phyloP scores from a whole-genome alignment of 208 protist species.

The Crithidia expoeki region DNA sequence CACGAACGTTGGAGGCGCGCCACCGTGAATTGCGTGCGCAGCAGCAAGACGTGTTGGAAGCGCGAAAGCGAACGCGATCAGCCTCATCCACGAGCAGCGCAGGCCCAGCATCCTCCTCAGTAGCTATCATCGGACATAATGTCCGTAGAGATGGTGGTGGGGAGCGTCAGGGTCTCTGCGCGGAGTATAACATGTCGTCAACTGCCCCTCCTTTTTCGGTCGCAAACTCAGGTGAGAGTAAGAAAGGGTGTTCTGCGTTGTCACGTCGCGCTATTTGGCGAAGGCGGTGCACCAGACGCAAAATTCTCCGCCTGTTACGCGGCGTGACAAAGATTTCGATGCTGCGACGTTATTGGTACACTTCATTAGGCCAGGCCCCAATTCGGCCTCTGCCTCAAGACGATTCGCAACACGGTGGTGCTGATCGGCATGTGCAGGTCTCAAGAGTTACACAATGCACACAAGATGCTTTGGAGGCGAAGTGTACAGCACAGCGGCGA shows the following conservation, averaged over 20 bases:
- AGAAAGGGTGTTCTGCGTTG: not conserved
- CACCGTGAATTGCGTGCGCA: constrained; percentile 21
- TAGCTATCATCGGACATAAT: not conserved
- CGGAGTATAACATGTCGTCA: not conserved
- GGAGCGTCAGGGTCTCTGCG: not conserved
- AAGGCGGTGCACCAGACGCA: constrained; percentile 22
- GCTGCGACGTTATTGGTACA: constrained; percentile 37
- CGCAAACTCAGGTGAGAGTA: too few relatives aligned
- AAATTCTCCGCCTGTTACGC: constrained; percentile 22
- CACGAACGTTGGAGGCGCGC: constrained; percentile 11
- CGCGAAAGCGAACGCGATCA: constrained; percentile 8
- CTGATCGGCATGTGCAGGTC: too few relatives aligned
- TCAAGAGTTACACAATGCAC: not conserved
- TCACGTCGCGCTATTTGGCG: constrained; percentile 21
- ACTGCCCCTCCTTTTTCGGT: too few relatives aligned
- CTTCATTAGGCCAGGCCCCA: not conserved
- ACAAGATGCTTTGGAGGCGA: not conserved
- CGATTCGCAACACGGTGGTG: not conserved
- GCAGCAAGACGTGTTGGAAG: not conserved
- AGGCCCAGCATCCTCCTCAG: not conserved
- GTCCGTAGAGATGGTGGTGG: not conserved
- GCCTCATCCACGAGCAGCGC: not conserved
- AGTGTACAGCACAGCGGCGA: not conserved
- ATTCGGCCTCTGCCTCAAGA: not conserved
- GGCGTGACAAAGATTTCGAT: constrained; percentile 15